These are phyloP conservation scores for Exophiala bonariae DNA, from an alignment of 2,329 filamentous ascomycete species.

Conservation along the genomic window DNA sequence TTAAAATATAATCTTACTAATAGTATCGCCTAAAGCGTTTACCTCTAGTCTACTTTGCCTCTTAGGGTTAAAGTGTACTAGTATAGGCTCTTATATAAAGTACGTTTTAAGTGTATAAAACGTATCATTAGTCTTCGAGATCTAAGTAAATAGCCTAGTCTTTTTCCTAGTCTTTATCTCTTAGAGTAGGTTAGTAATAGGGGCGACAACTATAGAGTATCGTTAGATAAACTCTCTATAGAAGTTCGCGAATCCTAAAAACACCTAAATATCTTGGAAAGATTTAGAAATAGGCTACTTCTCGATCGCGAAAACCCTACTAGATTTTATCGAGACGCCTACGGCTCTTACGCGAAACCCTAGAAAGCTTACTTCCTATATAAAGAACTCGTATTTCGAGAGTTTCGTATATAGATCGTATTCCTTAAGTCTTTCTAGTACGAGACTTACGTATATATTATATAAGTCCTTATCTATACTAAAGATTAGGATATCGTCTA, in stretches of 20 bases:
- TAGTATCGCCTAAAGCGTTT: conserved; percentile 21
- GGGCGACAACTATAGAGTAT: conserved; percentile 26
- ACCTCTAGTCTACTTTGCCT: conserved; percentile 25
- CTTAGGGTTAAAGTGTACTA: conserved; percentile 19
- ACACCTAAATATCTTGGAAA: conserved; percentile 32
- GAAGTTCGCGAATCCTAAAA: conserved; percentile 36
- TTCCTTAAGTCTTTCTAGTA: conserved; percentile 13
- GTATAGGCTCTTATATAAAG: conserved; percentile 18
- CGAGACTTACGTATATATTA: conserved; percentile 15
- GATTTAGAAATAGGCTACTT: conserved; percentile 24
- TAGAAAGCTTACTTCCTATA: conserved; percentile 19
- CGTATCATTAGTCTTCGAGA: conserved; percentile 4
- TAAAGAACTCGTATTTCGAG: conserved; percentile 23
- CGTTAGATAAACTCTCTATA: conserved; percentile 33
- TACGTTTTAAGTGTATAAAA: conserved; percentile 28
- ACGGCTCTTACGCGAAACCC: conserved; percentile 16
- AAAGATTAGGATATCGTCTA: conserved; percentile 35
- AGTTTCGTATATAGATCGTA: conserved; percentile 12
- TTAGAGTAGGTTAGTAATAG: conserved; percentile 27
- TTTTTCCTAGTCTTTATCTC: conserved; percentile 16
- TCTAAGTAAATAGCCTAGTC: conserved; percentile 11
- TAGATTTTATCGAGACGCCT: conserved; percentile 21
- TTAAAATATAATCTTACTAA: conserved; percentile 23
- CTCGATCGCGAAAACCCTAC: conserved; percentile 20
- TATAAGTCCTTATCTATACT: conserved; percentile 18